Conservation (phyloP, 1,139 yeast species). For the Yamadazyma kanchanaburiensis region DNA sequence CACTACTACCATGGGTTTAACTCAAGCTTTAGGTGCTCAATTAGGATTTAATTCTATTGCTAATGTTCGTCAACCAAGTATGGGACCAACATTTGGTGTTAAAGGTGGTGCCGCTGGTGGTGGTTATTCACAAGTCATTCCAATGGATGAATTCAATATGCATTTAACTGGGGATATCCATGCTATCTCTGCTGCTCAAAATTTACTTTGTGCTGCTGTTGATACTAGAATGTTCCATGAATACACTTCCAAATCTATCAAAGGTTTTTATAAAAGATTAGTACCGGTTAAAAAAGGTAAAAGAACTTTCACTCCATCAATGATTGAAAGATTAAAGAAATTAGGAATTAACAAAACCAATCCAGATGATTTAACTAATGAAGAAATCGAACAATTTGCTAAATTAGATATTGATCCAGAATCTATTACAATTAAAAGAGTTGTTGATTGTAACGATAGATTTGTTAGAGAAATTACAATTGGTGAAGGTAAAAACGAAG, state of each 20-base stretch:
- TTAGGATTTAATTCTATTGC: conserved; percentile 67
- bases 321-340: conserved; percentile 60
- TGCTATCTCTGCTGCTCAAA: conserved; percentile 78
- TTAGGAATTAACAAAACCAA: conserved; percentile 63
- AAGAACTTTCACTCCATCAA: conserved; percentile 62
- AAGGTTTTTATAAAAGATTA: conserved; percentile 63
- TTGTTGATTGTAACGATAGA: conserved; percentile 79
- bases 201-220: conserved; percentile 76
- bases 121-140: conserved; percentile 81
- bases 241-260: conserved; percentile 60
- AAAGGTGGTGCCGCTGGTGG: conserved; percentile 93
- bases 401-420: conserved; percentile 69
- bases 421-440: conserved; percentile 71
- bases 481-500: conserved; percentile 75
- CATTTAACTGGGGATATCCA: conserved; percentile 85
- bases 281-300: conserved; percentile 69
- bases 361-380: conserved; percentile 67
- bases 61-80: conserved; percentile 79
- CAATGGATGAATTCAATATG: conserved; percentile 86
- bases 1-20: conserved; percentile 76
- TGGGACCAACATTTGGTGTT: conserved; percentile 88
- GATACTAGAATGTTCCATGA: conserved; percentile 86
- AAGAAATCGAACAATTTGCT: conserved; percentile 61
- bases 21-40: conserved; percentile 78
- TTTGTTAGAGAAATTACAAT: conserved; percentile 70